A percentile compares a stretch with the other conserved stretches of the same genome.
phyloP scores from a whole-genome alignment of 208 protist species.

The Leishmania turanica region DNA sequence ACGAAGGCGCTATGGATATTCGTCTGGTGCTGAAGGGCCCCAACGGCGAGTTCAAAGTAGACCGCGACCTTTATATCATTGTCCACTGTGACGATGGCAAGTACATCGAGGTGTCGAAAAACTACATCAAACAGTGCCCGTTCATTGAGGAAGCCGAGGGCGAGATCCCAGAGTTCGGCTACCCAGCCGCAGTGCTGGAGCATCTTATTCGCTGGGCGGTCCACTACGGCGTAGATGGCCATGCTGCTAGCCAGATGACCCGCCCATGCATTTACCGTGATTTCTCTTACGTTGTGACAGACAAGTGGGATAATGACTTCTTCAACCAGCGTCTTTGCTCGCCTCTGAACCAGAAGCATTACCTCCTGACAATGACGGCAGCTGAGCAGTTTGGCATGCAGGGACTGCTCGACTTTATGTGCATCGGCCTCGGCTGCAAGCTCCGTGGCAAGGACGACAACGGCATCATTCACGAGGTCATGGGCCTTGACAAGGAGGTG shows the following conservation, averaged over 20 bases:
- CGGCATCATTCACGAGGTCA: slow-evolving; percentile 54
- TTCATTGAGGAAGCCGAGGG: slow-evolving; percentile 47
- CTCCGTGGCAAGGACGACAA: slow-evolving; percentile 63
- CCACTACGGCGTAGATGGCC: slow-evolving; percentile 61
- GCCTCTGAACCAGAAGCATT: slow-evolving; percentile 47
- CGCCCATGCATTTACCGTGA: slow-evolving; percentile 77
- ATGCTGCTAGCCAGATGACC: slow-evolving; percentile 47
- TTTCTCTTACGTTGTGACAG: slow-evolving; percentile 58
- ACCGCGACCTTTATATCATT: slow-evolving; percentile 28
- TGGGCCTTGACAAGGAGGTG: slow-evolving; percentile 51
- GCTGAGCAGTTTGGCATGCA: slow-evolving; percentile 76
- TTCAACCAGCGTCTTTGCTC: slow-evolving; percentile 49
- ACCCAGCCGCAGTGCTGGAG: slow-evolving; percentile 60
- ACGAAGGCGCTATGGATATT: slow-evolving; percentile 26
- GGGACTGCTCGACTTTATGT: slow-evolving; percentile 76
- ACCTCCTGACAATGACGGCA: slow-evolving; percentile 67
- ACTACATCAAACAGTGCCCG: slow-evolving; percentile 32
- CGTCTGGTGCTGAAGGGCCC: slow-evolving; percentile 37
- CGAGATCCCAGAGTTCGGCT: slow-evolving; percentile 53
- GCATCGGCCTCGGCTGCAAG: slow-evolving; percentile 72
- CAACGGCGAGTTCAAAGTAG: slow-evolving; percentile 39
- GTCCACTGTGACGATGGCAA: slow-evolving; percentile 74
- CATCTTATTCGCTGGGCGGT: slow-evolving; percentile 59
- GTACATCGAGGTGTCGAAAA: slow-evolving; percentile 48
- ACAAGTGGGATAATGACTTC: slow-evolving; percentile 75